These are phyloP conservation scores for Dillenia turbinata DNA, from an alignment of 164 flowering plant genomes.

Conservation along the genomic window DNA sequence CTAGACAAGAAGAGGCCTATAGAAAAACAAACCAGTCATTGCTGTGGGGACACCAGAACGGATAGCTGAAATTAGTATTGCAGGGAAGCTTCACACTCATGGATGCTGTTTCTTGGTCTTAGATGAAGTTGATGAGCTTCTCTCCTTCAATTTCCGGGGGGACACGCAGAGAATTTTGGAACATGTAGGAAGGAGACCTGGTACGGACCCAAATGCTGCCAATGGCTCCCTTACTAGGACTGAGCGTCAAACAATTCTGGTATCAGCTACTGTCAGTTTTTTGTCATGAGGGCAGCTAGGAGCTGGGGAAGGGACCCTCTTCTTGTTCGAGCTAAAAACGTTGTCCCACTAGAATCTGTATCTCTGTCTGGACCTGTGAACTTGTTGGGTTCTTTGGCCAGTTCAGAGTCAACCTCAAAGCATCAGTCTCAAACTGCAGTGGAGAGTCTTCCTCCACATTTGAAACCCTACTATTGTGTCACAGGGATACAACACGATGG, in stretches of 20 bases:
- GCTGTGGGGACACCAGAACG: constrained; percentile 98
- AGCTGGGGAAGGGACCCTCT: constrained; percentile 86
- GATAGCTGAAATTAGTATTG: constrained; percentile 86
- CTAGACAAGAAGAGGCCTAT: constrained; percentile 88
- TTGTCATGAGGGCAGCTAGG: constrained; percentile 85
- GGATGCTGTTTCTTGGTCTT: constrained; percentile 77
- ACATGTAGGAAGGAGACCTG: constrained; percentile 79
- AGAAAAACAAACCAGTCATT: constrained; percentile 84
- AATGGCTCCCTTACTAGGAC: constrained; percentile 19
- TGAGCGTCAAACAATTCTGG: constrained; percentile 78
- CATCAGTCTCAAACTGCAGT: constrained; percentile 37
- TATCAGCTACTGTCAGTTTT: constrained; percentile 94
- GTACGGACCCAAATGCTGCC: constrained; percentile 25
- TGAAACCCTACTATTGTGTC: constrained; percentile 76
- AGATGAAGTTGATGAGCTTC: constrained; percentile 93
- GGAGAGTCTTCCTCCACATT: constrained; percentile 72
- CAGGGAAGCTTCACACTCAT: constrained; percentile 92
- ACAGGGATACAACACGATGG: constrained; percentile 75
- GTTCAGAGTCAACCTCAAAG: constrained; percentile 19
- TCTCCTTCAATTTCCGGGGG: constrained; percentile 86
- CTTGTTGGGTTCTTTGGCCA: constrained; percentile 22
- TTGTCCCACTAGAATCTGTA: constrained; percentile 64
- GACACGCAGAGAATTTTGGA: constrained; percentile 90
- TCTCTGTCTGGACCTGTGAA: constrained; percentile 38
- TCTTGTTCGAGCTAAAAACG: constrained; percentile 76